phyloP scores from a whole-genome alignment of 2,329 filamentous ascomycete genomes.

The Arthrobotrys sphaeroides region DNA sequence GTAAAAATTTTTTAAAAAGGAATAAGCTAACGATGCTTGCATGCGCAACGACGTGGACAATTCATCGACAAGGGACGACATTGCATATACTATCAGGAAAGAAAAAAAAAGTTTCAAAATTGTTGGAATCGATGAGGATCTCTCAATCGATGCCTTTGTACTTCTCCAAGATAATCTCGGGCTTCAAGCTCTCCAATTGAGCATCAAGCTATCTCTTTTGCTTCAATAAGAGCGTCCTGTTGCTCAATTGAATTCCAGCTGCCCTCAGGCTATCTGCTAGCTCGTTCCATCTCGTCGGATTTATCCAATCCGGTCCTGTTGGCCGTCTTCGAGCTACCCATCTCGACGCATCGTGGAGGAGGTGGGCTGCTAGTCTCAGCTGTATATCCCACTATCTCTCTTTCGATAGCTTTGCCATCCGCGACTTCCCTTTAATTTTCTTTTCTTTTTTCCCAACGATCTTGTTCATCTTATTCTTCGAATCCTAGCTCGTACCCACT shows the following conservation, averaged over 20 bases:
- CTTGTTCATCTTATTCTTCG: conserved; percentile 23
- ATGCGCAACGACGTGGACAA: conserved; percentile 54
- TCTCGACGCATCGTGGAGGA: conserved; percentile 34
- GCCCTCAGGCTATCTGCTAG: not conserved
- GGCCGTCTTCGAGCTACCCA: conserved; percentile 28
- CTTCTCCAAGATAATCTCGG: not conserved
- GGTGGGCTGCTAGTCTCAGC: conserved; percentile 50
- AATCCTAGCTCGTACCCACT: conserved; percentile 36
- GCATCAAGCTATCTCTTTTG: not conserved
- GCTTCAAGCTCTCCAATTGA: conserved; percentile 22
- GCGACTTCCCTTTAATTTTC: conserved; percentile 22
- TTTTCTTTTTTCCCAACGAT: conserved; percentile 30
- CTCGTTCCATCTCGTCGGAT: conserved; percentile 17
- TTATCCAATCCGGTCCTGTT: conserved; percentile 26
- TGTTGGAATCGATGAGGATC: conserved; percentile 6
- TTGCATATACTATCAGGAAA: conserved; percentile 38
- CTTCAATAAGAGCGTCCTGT: not conserved
- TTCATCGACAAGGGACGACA: conserved; percentile 52
- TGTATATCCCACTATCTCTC: conserved; percentile 31
- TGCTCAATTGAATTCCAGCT: conserved; percentile 26
- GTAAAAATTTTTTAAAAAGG: conserved; percentile 33
- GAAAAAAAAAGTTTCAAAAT: conserved; percentile 30
- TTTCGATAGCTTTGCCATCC: conserved; percentile 52
- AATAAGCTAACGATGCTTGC: conserved; percentile 52
- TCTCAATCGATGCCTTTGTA: not conserved